Conservation (phyloP, 768 basidiomycete genomes). For the Suillus luteus region DNA sequence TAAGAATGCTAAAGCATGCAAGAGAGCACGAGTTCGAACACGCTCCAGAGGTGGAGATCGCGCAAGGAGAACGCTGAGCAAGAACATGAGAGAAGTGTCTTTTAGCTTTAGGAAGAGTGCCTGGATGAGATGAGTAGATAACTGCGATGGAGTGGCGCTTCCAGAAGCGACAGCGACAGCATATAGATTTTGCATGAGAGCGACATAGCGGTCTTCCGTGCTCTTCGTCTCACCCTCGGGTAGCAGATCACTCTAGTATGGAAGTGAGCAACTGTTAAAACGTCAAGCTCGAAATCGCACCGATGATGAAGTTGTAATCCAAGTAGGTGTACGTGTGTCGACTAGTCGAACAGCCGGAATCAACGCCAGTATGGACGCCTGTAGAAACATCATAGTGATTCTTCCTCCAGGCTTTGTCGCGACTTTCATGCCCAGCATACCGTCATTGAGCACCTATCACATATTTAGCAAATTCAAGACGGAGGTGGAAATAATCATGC, state of each 20-base stretch:
- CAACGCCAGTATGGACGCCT: conserved; percentile 54
- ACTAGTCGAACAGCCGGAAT: conserved; percentile 54
- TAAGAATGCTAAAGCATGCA: conserved; percentile 80
- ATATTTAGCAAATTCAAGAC: conserved; percentile 10
- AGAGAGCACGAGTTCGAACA: conserved; percentile 58
- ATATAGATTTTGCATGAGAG: conserved; percentile 69
- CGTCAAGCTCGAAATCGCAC: conserved; percentile 32
- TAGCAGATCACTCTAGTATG: conserved; percentile 22
- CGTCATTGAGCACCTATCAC: conserved; percentile 46
- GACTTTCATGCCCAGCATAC: conserved; percentile 48
- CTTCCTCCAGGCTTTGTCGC: conserved; percentile 62
- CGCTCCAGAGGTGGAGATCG: conserved; percentile 28
- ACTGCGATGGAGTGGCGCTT: conserved; percentile 37
- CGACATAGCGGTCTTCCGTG: conserved; percentile 47
- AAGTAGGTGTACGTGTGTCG: conserved; percentile 38
- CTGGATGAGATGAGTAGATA: conserved; percentile 61
- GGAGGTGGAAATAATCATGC: conserved; percentile 22
- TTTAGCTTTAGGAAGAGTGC: conserved; percentile 67
- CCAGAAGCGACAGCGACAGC: conserved; percentile 59
- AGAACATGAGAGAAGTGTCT: conserved; percentile 75
- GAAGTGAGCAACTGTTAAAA: background rate
- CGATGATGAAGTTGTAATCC: conserved; percentile 44
- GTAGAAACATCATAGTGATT: conserved; percentile 56
- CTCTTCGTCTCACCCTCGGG: conserved; percentile 18
- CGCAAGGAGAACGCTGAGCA: conserved; percentile 70